Percentiles rank a stretch among this genome's conserved stretches.
These are phyloP conservation scores for Scedosporium minutisporum DNA, from an alignment of 2,329 filamentous ascomycete genomes.

Conservation along the genomic window DNA sequence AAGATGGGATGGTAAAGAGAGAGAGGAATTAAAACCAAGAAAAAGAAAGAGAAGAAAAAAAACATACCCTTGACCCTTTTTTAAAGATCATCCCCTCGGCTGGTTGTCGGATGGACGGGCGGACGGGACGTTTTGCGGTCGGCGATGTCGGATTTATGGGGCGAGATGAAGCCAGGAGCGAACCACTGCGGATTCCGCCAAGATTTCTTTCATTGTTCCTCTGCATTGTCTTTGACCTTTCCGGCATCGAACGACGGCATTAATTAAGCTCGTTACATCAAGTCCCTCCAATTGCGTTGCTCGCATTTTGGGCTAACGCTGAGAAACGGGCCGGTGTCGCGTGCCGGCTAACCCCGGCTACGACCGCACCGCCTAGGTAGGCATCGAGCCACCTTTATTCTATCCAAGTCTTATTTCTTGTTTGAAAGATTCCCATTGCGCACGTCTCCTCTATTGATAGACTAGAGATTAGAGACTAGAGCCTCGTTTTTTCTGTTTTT, in stretches of 20 bases:
- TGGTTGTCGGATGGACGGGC: neutral
- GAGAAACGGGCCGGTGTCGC: neutral
- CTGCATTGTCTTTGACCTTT: neutral
- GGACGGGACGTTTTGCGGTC: neutral
- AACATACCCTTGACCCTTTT: neutral
- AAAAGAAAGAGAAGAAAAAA: neutral
- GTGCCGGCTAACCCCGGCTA: neutral
- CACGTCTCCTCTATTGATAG: too few relatives aligned
- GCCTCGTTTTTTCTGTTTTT: neutral
- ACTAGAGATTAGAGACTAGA: neutral
- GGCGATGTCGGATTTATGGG: constrained; percentile 6
- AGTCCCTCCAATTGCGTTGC: constrained; percentile 4
- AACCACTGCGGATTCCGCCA: neutral
- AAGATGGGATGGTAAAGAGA: neutral
- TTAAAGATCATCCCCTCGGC: neutral
- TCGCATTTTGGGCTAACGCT: neutral
- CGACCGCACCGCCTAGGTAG: neutral
- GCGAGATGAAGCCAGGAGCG: neutral
- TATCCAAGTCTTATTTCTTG: neutral
- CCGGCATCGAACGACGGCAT: neutral
- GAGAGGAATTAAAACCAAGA: neutral
- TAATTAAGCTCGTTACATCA: constrained; percentile 7
- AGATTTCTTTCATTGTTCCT: neutral
- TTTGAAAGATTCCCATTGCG: neutral
- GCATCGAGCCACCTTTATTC: constrained; percentile 2